Percentiles rank a stretch among this genome's conserved stretches.
Evolutionary conservation across 2,329 filamentous ascomycete genomes (phyloP).

Genomic region (Cryphonectria nitschkei): DNA sequence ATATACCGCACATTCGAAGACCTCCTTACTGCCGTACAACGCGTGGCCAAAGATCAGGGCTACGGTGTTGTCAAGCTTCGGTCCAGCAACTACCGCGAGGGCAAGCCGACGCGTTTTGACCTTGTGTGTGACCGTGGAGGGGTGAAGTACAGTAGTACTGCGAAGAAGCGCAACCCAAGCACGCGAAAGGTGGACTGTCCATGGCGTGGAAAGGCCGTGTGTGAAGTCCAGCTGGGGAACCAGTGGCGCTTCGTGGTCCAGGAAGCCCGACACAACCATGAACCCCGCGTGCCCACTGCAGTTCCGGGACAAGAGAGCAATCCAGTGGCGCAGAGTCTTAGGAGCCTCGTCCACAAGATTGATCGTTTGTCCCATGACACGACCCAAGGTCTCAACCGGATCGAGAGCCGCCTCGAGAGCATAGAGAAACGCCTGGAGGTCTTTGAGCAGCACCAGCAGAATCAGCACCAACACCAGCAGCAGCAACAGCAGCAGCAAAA

Average conservation of each 20-base stretch:
- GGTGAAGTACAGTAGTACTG: conserved; percentile 67
- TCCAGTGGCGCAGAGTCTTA: conserved; percentile 60
- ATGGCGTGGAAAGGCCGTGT: conserved; percentile 66
- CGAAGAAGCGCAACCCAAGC: conserved; percentile 66
- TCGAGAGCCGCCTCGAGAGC: conserved; percentile 54
- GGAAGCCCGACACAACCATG: conserved; percentile 64
- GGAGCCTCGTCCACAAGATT: conserved; percentile 62
- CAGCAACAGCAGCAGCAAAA: conserved; percentile 26
- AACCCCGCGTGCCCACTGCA: conserved; percentile 58
- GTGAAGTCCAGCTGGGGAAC: conserved; percentile 64
- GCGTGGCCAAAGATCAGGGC: conserved; percentile 63
- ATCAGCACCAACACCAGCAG: conserved; percentile 23
- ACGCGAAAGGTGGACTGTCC: conserved; percentile 68
- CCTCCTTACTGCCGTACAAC: conserved; percentile 60
- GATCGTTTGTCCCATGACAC: conserved; percentile 63
- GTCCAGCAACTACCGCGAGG: conserved; percentile 66
- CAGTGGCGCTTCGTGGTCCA: conserved; percentile 68
- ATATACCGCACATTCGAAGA: conserved; percentile 65
- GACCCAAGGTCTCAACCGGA: conserved; percentile 53
- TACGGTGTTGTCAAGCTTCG: conserved; percentile 66
- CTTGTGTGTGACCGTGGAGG: conserved; percentile 66
- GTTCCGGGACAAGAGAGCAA: conserved; percentile 61
- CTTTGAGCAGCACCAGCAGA: conserved; percentile 46
- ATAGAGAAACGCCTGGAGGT: conserved; percentile 56
- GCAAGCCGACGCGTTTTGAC: conserved; percentile 65